Conservation (phyloP, 2,329 filamentous ascomycete species). For the Exophiala spinifera region DNA sequence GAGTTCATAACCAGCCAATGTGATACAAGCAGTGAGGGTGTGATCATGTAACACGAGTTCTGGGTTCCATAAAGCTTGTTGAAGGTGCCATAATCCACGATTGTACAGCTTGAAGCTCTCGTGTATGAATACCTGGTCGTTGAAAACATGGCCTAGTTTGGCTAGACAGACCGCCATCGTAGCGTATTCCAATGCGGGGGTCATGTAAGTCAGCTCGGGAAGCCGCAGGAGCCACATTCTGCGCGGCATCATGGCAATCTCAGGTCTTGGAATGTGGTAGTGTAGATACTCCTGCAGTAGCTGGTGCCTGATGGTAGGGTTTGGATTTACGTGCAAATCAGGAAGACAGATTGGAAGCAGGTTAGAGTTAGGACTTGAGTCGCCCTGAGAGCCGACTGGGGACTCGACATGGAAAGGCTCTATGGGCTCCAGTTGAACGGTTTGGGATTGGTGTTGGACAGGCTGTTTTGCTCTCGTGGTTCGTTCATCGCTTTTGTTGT, state of each 20-base stretch:
- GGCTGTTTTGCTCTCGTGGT: not conserved
- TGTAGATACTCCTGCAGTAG: slow-evolving; percentile 32
- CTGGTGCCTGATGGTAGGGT: slow-evolving; percentile 29
- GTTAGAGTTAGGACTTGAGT: no score
- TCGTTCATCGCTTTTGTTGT: not conserved
- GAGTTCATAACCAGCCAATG: slow-evolving; percentile 36
- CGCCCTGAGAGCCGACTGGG: no score
- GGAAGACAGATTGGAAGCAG: not conserved
- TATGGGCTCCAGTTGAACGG: no score
- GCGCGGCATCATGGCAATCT: slow-evolving; percentile 9
- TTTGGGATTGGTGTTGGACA: not conserved
- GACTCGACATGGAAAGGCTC: no score
- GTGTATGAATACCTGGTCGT: slow-evolving; percentile 21
- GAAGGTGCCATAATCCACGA: slow-evolving; percentile 35
- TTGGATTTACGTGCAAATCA: slow-evolving; percentile 11
- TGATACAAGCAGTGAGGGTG: slow-evolving; percentile 38
- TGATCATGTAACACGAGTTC: slow-evolving; percentile 35
- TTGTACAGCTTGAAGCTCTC: slow-evolving; percentile 36
- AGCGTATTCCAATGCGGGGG: slow-evolving; percentile 32
- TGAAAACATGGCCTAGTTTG: slow-evolving; percentile 30
- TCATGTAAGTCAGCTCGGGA: slow-evolving; percentile 27
- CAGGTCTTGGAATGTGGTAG: slow-evolving; percentile 22
- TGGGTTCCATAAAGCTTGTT: slow-evolving; percentile 35
- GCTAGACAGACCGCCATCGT: slow-evolving; percentile 33
- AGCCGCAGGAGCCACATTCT: slow-evolving; percentile 34